Conservation (phyloP, 2,329 filamentous ascomycete species). For the Furcasterigmium furcatum region DNA sequence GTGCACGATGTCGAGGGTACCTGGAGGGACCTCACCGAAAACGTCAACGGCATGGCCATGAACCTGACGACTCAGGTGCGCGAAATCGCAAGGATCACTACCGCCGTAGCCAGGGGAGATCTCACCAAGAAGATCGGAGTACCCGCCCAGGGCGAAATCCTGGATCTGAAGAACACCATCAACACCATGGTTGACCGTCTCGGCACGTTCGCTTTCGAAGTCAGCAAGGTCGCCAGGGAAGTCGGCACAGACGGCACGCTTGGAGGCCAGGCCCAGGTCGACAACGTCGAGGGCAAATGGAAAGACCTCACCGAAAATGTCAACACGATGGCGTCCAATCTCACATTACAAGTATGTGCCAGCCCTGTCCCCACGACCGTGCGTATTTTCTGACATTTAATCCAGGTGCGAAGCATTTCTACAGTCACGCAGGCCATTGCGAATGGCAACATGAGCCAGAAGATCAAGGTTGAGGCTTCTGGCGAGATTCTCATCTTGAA, state of each 20-base stretch:
- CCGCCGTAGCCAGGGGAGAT: constrained; percentile 90
- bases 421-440: constrained; percentile 93
- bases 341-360: constrained; percentile 57
- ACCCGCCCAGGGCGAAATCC: constrained; percentile 89
- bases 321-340: constrained; percentile 70
- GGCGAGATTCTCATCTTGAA: constrained; percentile 93
- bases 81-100: constrained; percentile 95
- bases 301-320: constrained; percentile 92
- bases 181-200: constrained; percentile 99
- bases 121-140: constrained; percentile 95
- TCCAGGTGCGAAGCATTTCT: constrained; percentile 82
- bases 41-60: constrained; percentile 98
- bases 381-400: not conserved
- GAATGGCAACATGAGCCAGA: constrained; percentile 92
- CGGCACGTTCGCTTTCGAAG: constrained; percentile 92
- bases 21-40: constrained; percentile 92
- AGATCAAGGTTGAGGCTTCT: constrained; percentile 92
- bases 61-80: constrained; percentile 97
- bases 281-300: constrained; percentile 97
- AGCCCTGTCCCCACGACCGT: not conserved
- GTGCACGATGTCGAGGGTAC: constrained; percentile 96
- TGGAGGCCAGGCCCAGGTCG: constrained; percentile 89
- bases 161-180: constrained; percentile 94
- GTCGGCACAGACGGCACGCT: constrained; percentile 95
- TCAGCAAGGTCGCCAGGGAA: constrained; percentile 91